A percentile compares a stretch with the other conserved stretches of the same genome.
phyloP scores from a whole-genome alignment of 768 basidiomycete species.

The Boletus fagicola region DNA sequence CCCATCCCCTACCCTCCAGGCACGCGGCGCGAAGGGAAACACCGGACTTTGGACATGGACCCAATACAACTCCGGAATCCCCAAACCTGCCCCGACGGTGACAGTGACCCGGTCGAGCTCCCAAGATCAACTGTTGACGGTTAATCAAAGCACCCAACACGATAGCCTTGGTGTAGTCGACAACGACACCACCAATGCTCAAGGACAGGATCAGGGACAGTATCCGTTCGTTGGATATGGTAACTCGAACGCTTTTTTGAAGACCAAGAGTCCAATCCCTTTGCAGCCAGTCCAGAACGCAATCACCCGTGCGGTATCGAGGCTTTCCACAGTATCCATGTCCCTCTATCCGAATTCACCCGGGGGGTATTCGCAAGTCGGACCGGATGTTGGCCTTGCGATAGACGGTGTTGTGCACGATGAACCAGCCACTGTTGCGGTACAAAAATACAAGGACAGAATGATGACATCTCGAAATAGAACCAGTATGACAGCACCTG shows the following conservation, averaged over 20 bases:
- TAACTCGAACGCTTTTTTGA: slow-evolving; percentile 19
- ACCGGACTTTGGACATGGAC: slow-evolving; percentile 56
- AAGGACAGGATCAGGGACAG: slow-evolving; percentile 10
- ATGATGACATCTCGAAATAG: slow-evolving; percentile 18
- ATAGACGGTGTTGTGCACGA: slow-evolving; percentile 41
- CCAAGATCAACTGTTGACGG: slow-evolving; percentile 11
- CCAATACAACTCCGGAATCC: slow-evolving; percentile 45
- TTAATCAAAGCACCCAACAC: slow-evolving; percentile 10
- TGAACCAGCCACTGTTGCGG: slow-evolving; percentile 37
- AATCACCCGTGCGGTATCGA: slow-evolving; percentile 39
- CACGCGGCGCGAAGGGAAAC: slow-evolving; percentile 37
- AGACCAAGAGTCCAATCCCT: slow-evolving; percentile 27
- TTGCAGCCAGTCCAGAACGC: slow-evolving; percentile 44
- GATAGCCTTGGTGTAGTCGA: slow-evolving; percentile 6
- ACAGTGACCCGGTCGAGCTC: slow-evolving; percentile 27
- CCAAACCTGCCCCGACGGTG: slow-evolving; percentile 25
- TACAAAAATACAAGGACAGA: slow-evolving; percentile 37
- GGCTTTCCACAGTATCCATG: slow-evolving; percentile 43
- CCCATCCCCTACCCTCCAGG: slow-evolving; percentile 36
- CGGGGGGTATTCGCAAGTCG: slow-evolving; percentile 23
- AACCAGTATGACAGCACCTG: slow-evolving; percentile 22
- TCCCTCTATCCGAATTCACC: slow-evolving; percentile 50
- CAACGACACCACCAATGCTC: slow-evolving; percentile 15
- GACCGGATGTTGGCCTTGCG: slow-evolving; percentile 34
- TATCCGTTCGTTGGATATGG: slow-evolving; percentile 30